A percentile compares a stretch with the other conserved stretches of the same genome.
phyloP scores from a whole-genome alignment of 345 rosid genomes.

The Hibiscus mutabilis region DNA sequence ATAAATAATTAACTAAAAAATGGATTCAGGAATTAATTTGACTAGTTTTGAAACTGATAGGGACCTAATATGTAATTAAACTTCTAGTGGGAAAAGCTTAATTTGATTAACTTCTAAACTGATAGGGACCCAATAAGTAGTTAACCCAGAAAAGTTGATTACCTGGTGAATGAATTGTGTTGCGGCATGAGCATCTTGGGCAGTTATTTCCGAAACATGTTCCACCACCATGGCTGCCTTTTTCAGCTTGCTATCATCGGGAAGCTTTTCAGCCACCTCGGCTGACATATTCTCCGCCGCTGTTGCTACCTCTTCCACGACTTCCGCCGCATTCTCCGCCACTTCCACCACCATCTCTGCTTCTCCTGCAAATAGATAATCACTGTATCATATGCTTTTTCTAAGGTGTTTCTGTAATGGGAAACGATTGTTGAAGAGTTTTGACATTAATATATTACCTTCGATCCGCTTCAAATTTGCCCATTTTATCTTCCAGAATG shows the following conservation, averaged over 20 bases:
- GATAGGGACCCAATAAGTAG: no score
- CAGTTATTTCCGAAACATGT: slow-evolving; percentile 48
- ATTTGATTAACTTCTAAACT: no score
- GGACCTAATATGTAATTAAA: no score
- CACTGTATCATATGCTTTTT: background rate
- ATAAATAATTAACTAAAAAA: no score
- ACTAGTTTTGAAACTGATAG: no score
- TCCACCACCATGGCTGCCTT: slow-evolving; percentile 48
- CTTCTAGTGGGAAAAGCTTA: no score
- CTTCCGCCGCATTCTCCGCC: slow-evolving; percentile 40
- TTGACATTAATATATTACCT: slow-evolving; percentile 27
- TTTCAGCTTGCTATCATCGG: slow-evolving; percentile 44
- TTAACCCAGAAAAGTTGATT: background rate
- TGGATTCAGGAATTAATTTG: no score
- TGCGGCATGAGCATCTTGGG: slow-evolving; percentile 51
- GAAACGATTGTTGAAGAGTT: background rate
- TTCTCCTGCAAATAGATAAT: slow-evolving; percentile 26
- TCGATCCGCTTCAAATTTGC: slow-evolving; percentile 36
- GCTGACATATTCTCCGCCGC: no score
- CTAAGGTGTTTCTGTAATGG: background rate
- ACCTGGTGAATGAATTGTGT: slow-evolving; percentile 54
- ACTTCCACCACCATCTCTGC: slow-evolving; percentile 36
- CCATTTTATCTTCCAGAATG: slow-evolving; percentile 48
- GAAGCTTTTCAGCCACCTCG: slow-evolving; percentile 35
- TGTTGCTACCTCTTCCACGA: slow-evolving; percentile 37